Conservation (phyloP, 208 protist genomes). For the Phytomonas serpens region DNA sequence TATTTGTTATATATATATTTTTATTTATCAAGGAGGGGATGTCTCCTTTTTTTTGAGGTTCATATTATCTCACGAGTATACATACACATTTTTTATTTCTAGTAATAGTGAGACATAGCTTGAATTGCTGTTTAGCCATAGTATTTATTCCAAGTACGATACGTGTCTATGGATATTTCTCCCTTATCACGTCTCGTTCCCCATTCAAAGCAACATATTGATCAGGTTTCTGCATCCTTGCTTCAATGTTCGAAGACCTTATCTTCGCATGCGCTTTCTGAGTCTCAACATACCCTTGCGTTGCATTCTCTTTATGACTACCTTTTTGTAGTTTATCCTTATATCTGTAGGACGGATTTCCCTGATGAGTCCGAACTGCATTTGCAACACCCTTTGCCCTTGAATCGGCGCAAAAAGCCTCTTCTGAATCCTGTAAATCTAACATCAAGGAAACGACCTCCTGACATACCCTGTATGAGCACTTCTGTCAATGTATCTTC, state of each 20-base stretch:
- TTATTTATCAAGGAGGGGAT: conserved; percentile 1
- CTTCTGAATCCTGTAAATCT: not conserved
- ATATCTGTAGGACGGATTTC: not conserved
- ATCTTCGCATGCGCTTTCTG: not conserved
- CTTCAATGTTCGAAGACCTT: not conserved
- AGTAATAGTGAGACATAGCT: not conserved
- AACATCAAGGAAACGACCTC: not conserved
- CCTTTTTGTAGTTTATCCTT: not conserved
- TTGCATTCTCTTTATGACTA: not conserved
- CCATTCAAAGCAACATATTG: not conserved
- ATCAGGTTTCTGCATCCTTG: not conserved
- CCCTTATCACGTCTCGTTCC: not conserved
- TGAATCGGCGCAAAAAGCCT: not conserved
- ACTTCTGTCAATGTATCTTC: not conserved
- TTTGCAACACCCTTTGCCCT: not conserved
- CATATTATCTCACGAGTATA: conserved; percentile 6
- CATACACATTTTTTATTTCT: not conserved
- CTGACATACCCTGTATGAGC: not conserved
- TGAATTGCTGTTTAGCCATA: not conserved
- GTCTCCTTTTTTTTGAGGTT: conserved; percentile 1
- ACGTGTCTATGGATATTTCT: not conserved
- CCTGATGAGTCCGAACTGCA: not conserved
- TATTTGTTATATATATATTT: not conserved
- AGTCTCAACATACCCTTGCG: not conserved
- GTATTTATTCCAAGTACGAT: not conserved